A percentile compares a stretch with the other conserved stretches of the same genome.
Conservation (phyloP, 2,329 filamentous ascomycete species). For the Ophiostoma montium region DNA sequence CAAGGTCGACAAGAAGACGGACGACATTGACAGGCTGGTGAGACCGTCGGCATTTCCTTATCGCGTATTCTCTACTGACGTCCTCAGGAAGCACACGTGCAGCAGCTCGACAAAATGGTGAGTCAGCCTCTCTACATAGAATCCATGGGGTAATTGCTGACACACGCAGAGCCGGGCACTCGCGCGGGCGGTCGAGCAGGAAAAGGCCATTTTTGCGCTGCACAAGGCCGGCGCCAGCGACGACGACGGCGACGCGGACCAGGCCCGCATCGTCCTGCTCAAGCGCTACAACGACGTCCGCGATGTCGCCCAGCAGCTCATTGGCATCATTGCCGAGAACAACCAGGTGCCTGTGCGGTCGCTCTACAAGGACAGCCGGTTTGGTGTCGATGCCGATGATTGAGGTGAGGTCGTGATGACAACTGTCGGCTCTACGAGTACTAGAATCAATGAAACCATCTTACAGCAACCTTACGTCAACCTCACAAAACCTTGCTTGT, state of each 20-base stretch:
- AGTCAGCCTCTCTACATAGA: not conserved
- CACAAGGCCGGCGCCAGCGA: no score
- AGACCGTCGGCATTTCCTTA: not conserved
- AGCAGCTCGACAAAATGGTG: slow-evolving; percentile 8
- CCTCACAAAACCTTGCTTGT: no score
- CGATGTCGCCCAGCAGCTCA: slow-evolving; percentile 25
- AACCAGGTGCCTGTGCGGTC: slow-evolving; percentile 19
- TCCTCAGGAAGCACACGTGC: not conserved
- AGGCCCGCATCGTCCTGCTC: slow-evolving; percentile 17
- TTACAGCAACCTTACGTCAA: not conserved
- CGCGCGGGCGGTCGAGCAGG: slow-evolving; percentile 4
- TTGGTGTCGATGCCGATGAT: slow-evolving; percentile 18
- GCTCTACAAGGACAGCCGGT: slow-evolving; percentile 19
- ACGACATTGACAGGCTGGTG: not conserved
- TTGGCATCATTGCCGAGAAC: slow-evolving; percentile 25
- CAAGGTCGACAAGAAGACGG: not conserved
- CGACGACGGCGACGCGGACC: not conserved
- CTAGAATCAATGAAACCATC: not conserved
- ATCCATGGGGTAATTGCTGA: not conserved
- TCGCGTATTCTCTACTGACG: not conserved
- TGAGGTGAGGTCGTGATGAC: no score
- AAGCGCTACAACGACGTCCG: slow-evolving; percentile 25
- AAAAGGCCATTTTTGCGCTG: not conserved
- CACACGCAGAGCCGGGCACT: slow-evolving; percentile 4
- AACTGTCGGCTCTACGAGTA: no score